phyloP scores from a whole-genome alignment of 306 rosid genomes.

The Castanospermum australe region DNA sequence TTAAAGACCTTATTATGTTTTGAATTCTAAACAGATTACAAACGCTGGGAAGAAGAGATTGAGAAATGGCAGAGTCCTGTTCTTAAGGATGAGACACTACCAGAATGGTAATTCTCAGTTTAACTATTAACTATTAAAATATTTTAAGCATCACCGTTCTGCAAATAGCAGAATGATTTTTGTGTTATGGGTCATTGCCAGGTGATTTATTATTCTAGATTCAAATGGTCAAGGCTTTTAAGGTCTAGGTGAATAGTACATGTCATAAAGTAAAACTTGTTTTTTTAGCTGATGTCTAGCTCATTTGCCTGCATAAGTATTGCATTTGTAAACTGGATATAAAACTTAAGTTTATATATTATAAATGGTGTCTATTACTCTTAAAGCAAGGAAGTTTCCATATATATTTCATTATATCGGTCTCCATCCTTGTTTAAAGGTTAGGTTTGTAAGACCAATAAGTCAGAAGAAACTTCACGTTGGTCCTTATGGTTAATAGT shows the following conservation, averaged over 20 bases:
- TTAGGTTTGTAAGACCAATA: not conserved
- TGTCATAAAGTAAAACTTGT: not conserved
- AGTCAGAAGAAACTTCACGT: not conserved
- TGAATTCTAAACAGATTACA: slow-evolving; percentile 64
- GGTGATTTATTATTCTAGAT: not conserved
- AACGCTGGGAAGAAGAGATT: slow-evolving; percentile 96
- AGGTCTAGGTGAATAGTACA: not conserved
- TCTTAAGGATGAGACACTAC: slow-evolving; percentile 74
- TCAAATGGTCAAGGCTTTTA: slow-evolving; percentile 3
- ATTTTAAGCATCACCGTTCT: not conserved
- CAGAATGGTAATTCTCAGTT: slow-evolving; percentile 76
- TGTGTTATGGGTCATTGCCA: not conserved
- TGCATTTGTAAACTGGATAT: not conserved
- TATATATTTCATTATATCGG: not conserved
- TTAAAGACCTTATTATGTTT: slow-evolving; percentile 25
- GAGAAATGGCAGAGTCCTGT: slow-evolving; percentile 90
- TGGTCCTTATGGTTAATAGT: not conserved
- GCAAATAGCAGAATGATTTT: not conserved
- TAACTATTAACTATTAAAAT: not conserved
- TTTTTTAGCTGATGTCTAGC: slow-evolving; percentile 5
- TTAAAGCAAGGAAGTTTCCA: not conserved
- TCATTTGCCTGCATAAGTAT: not conserved
- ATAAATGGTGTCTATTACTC: not conserved
- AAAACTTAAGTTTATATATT: not conserved
- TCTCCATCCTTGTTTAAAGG: not conserved